Base-by-base conservation (phyloP, 441 rosid species). In the Corymbia calophylla region DNA sequence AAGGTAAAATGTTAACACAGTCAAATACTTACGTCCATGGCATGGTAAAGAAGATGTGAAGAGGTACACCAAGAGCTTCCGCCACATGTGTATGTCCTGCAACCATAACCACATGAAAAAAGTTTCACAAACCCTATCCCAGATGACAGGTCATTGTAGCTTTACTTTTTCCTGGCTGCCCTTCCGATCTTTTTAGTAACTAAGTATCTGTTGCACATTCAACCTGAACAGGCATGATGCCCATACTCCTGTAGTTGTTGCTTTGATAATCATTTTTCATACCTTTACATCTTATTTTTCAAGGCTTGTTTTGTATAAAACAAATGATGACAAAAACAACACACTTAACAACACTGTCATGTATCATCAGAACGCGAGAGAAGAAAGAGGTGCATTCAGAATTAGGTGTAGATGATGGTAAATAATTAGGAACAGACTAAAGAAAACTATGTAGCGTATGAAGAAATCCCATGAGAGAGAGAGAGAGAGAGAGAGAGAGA, bases 31-130 rank as follows among this genome's bases (percentile, higher is more conserved):
- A 97, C 99, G 99, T 98, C 99, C 99, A 98, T 73, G 99, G 99
- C 99, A 98, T 98, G 86, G 99, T 98, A 96, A 97, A 98, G 94
- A 96, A 97, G 53, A 98, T 98, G 92, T 98, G 99, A 90, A 98
- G 94, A 73, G 99, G 99, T 87, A 96, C 96, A 91, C 97, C 96
- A 91, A 98, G 99, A 93, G 99, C 98, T 94, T 97, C 99, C 86
- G 99, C 99, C 90, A 97, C 97, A 92, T 98, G 99, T 19, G 95
- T 95, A 93, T 98, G 99, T 92, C 99, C 99, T 97, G 94, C 90
- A 93, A 90, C 88, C 91, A 29, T 89, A 86, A 89, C 86, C 48
- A 73, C 77, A 68, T 66, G 88, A 88, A 70, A 90, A 88, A 89
- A 68, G 85, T 51, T 70, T 29, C 87, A 82, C 60, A 87, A 88